These are phyloP conservation scores for Gelatoporia subvermispora DNA, from an alignment of 768 basidiomycete species.

Conservation along the genomic window DNA sequence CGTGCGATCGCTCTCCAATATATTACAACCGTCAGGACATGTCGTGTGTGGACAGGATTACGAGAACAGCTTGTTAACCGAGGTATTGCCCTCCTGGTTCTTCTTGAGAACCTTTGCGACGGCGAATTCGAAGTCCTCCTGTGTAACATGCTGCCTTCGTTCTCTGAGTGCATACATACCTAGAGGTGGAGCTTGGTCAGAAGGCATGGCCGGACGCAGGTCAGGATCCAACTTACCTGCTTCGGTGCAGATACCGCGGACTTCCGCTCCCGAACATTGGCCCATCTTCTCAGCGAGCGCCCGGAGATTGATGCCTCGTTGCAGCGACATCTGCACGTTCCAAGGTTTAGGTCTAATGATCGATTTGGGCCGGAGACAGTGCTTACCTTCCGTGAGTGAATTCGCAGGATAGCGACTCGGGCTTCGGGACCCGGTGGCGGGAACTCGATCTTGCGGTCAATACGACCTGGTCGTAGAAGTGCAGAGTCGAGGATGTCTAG, in stretches of 20 bases:
- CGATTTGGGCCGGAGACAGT: not conserved
- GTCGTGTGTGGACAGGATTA: slow-evolving; percentile 37
- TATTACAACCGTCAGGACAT: slow-evolving; percentile 54
- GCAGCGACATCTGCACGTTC: slow-evolving; percentile 80
- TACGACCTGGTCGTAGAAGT: slow-evolving; percentile 88
- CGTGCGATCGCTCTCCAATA: slow-evolving; percentile 53
- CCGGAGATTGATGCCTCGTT: slow-evolving; percentile 95
- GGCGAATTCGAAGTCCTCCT: slow-evolving; percentile 98
- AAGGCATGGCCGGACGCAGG: not conserved
- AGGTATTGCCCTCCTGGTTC: slow-evolving; percentile 93
- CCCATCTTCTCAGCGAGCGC: slow-evolving; percentile 99
- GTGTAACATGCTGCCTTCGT: slow-evolving; percentile 93
- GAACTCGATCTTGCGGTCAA: slow-evolving; percentile 97
- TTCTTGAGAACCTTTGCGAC: slow-evolving; percentile 97
- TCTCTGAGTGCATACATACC: slow-evolving; percentile 98
- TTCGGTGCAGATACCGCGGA: slow-evolving; percentile 94
- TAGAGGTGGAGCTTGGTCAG: slow-evolving; percentile 18
- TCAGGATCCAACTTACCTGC: slow-evolving; percentile 55
- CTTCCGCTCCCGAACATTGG: slow-evolving; percentile 96
- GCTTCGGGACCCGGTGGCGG: slow-evolving; percentile 97
- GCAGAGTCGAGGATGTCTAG: slow-evolving; percentile 93
- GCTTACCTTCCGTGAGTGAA: slow-evolving; percentile 87
- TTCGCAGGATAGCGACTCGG: slow-evolving; percentile 93
- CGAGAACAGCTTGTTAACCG: slow-evolving; percentile 91
- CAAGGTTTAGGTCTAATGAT: not conserved